Evolutionary conservation across 331 rosid genomes (phyloP), one percentile per base, ranked within the genome.

Genomic region (Rhamnella rubrinervis): DNA sequence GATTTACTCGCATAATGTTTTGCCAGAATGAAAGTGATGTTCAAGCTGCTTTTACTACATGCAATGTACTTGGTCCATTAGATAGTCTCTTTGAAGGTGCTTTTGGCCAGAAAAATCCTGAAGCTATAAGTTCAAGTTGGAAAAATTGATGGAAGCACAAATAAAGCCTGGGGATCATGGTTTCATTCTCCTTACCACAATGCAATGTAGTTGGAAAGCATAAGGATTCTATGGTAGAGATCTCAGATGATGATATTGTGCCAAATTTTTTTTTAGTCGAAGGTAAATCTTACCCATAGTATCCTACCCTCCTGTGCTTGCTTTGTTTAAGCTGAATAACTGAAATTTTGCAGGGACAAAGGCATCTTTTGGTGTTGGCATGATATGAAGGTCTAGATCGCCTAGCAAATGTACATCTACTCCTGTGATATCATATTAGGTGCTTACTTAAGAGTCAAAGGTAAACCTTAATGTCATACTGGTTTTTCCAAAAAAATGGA

Each of bases 81-180:
- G 91, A 84, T 75, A 77, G 75, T 15, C 89, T 87, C 66, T 87
- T 95, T 10, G 71, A 61, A 81, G 97, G 98, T 18, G 86, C 73
- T 67, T 90, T 86, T 76, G 97, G 98, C 21, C 92, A 81, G 85
- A 91, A 93, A 76, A 85, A 67, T 52, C 66, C 90, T 6, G 88
- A 84, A 72, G 72, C 84, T 53, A 93, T n/a, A 85, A 91, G 69
- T 88, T 70, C 98, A 93, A 66, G 82, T 84, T 71, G 79, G 59
- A 67, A 77, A 75, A 68, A 63, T 20, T 58, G 81, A 59, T 31
- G 79, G 61, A 52, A 71, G 85, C 75, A 74, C 15, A 69, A 83
- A 62, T 59, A 85, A 88, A 80, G 61, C 79, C 37, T 88, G 97
- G 95, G 91, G 91, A 40, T 85, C 95, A 25, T 93, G 98, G 98